phyloP scores from a whole-genome alignment of 2,329 filamentous ascomycete species.

The Pestalotiopsis sp. region DNA sequence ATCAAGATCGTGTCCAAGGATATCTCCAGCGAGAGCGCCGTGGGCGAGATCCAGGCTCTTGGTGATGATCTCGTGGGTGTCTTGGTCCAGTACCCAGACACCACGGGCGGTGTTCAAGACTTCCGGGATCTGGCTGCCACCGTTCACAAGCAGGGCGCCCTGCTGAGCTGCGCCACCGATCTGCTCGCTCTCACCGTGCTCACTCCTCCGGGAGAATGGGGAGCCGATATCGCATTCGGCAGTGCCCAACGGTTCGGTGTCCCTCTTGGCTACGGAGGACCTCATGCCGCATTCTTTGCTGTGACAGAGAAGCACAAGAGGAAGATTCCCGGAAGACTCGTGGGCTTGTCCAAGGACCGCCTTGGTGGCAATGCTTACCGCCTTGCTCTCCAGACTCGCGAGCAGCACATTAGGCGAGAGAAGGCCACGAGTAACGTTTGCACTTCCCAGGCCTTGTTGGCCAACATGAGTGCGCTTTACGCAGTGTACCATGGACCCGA shows the following conservation, averaged over 20 bases:
- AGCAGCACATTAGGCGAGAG: slow-evolving; percentile 94
- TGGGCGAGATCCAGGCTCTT: slow-evolving; percentile 68
- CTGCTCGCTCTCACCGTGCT: slow-evolving; percentile 84
- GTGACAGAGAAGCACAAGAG: slow-evolving; percentile 90
- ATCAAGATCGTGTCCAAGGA: slow-evolving; percentile 77
- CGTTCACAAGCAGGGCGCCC: slow-evolving; percentile 76
- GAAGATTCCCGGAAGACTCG: slow-evolving; percentile 87
- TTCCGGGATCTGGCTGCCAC: slow-evolving; percentile 73
- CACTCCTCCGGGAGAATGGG: slow-evolving; percentile 90
- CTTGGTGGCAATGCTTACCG: slow-evolving; percentile 80
- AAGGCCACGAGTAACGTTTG: slow-evolving; percentile 98
- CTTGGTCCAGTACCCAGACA: slow-evolving; percentile 94
- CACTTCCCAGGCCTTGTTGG: slow-evolving; percentile 89
- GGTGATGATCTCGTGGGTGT: slow-evolving; percentile 86
- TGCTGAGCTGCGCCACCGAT: slow-evolving; percentile 88
- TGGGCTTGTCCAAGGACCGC: slow-evolving; percentile 90
- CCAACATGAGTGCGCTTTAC: slow-evolving; percentile 96
- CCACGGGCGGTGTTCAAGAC: slow-evolving; percentile 76
- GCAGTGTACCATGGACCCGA: slow-evolving; percentile 89
- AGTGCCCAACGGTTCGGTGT: slow-evolving; percentile 91
- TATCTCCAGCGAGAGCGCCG: slow-evolving; percentile 62
- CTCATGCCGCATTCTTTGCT: slow-evolving; percentile 96
- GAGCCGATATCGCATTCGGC: slow-evolving; percentile 92
- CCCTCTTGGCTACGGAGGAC: slow-evolving; percentile 87
- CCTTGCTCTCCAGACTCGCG: slow-evolving; percentile 85